Evolutionary conservation across 441 rosid species (phyloP).

Genomic region (Bruguiera hainesii): DNA sequence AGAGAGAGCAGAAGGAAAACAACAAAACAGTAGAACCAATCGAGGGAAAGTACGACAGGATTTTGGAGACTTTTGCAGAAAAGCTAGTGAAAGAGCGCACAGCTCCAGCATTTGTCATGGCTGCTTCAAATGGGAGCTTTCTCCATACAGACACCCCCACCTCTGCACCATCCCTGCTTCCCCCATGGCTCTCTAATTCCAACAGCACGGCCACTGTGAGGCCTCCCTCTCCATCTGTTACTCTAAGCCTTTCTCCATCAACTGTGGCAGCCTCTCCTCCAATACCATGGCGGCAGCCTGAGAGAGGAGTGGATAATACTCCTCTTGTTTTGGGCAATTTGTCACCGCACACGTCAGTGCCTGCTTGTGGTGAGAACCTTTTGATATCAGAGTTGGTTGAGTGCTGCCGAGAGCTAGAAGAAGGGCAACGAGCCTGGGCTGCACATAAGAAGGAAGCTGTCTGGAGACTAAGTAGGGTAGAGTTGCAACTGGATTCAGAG

Average conservation of each 20-base stretch:
- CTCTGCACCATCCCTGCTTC: slow-evolving; percentile 41
- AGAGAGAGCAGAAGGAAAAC: slow-evolving; percentile 59
- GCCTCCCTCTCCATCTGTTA: slow-evolving; percentile 81
- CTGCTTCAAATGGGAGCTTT: neutral
- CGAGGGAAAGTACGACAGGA: slow-evolving; percentile 69
- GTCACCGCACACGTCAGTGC: slow-evolving; percentile 54
- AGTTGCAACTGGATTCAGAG: slow-evolving; percentile 76
- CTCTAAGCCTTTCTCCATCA: slow-evolving; percentile 78
- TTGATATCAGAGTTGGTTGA: slow-evolving; percentile 48
- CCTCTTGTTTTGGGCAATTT: slow-evolving; percentile 39
- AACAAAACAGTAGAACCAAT: slow-evolving; percentile 28
- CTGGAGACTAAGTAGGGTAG: slow-evolving; percentile 77
- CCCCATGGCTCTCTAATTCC: slow-evolving; percentile 90
- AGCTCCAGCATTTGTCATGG: neutral
- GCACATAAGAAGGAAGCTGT: slow-evolving; percentile 40
- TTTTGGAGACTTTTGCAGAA: slow-evolving; percentile 80
- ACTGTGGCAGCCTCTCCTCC: slow-evolving; percentile 66
- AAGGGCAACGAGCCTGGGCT: slow-evolving; percentile 70
- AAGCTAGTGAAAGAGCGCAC: slow-evolving; percentile 47
- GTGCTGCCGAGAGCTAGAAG: slow-evolving; percentile 74
- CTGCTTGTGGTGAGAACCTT: slow-evolving; percentile 30
- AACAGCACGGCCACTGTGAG: slow-evolving; percentile 41
- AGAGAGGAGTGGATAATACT: slow-evolving; percentile 50
- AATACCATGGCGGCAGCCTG: slow-evolving; percentile 85
- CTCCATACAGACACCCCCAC: slow-evolving; percentile 8